These are phyloP conservation scores for Linum trigynum DNA, from an alignment of 345 rosid species.

Conservation along the genomic window DNA sequence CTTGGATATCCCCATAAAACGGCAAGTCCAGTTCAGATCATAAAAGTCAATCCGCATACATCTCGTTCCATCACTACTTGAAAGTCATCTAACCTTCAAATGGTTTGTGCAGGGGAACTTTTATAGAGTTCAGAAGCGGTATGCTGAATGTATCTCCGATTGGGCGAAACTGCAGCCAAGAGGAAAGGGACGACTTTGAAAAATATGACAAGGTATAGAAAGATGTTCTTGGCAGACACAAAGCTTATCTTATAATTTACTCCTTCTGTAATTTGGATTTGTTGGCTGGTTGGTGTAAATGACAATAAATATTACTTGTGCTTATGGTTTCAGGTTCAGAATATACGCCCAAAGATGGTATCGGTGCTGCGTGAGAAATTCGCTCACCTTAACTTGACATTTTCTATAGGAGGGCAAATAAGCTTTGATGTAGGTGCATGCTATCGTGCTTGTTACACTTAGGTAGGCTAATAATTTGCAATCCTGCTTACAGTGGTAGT, in stretches of 20 bases:
- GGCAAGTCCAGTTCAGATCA: conserved; percentile 30
- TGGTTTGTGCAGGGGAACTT: conserved; percentile 64
- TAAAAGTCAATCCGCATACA: conserved; percentile 2
- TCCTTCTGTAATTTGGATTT: conserved; percentile 8
- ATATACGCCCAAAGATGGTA: conserved; percentile 77
- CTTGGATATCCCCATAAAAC: conserved; percentile 93
- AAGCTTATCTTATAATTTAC: not conserved
- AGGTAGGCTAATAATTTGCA: not conserved
- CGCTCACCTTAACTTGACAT: conserved; percentile 80
- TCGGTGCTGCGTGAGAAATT: conserved; percentile 77
- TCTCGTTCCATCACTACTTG: not conserved
- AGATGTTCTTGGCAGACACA: conserved; percentile 4
- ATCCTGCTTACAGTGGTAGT: conserved; percentile 5
- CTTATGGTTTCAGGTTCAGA: conserved; percentile 59
- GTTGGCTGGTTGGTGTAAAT: conserved; percentile 1
- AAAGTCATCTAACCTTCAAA: conserved; percentile 4
- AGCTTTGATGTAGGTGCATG: conserved; percentile 79
- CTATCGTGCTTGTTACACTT: conserved; percentile 8
- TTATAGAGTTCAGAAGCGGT: conserved; percentile 92
- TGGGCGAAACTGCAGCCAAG: conserved; percentile 98
- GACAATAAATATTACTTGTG: conserved; percentile 8
- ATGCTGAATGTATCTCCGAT: conserved; percentile 97
- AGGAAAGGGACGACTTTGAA: conserved; percentile 96
- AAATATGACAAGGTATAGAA: conserved; percentile 77
- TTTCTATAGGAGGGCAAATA: conserved; percentile 95